Percentiles rank a stretch among this genome's conserved stretches.
phyloP scores from a whole-genome alignment of 768 basidiomycete species.

The Termitomyces sp. region DNA sequence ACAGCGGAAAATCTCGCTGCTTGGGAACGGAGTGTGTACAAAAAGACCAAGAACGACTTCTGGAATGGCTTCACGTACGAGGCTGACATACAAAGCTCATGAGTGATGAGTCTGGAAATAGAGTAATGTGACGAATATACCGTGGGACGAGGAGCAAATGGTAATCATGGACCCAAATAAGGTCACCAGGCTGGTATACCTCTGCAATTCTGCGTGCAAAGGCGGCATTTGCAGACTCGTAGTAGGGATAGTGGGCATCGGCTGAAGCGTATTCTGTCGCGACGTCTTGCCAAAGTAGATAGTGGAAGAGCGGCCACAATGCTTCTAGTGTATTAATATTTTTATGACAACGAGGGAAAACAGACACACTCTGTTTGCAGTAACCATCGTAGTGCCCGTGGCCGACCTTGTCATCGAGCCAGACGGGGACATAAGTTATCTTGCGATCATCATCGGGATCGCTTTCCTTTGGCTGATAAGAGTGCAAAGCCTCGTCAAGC shows the following conservation, averaged over 20 bases:
- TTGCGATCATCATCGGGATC: constrained; percentile 50
- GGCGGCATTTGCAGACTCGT: constrained; percentile 76
- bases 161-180: constrained; percentile 95
- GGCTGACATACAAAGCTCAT: constrained; percentile 23
- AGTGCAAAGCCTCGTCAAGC: constrained; percentile 58
- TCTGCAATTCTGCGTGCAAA: constrained; percentile 73
- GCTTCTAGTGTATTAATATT: constrained; percentile 34
- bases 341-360: constrained; percentile 13
- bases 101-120: not conserved
- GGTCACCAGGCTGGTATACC: constrained; percentile 81
- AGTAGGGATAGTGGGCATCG: constrained; percentile 76
- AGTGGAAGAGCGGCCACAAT: constrained; percentile 98
- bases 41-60: constrained; percentile 83
- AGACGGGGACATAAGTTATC: constrained; percentile 82
- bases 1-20: constrained; percentile 92
- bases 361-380: constrained; percentile 93
- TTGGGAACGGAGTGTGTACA: constrained; percentile 97
- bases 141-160: constrained; percentile 87
- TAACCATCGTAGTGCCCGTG: constrained; percentile 97
- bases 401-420: constrained; percentile 84
- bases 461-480: constrained; percentile 55
- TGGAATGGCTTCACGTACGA: constrained; percentile 67
- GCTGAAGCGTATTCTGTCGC: constrained; percentile 84
- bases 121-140: constrained; percentile 18
- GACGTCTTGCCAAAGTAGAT: constrained; percentile 96